Evolutionary conservation across 2,329 filamentous ascomycete species (phyloP).

Genomic region (Raffaelea arxii): DNA sequence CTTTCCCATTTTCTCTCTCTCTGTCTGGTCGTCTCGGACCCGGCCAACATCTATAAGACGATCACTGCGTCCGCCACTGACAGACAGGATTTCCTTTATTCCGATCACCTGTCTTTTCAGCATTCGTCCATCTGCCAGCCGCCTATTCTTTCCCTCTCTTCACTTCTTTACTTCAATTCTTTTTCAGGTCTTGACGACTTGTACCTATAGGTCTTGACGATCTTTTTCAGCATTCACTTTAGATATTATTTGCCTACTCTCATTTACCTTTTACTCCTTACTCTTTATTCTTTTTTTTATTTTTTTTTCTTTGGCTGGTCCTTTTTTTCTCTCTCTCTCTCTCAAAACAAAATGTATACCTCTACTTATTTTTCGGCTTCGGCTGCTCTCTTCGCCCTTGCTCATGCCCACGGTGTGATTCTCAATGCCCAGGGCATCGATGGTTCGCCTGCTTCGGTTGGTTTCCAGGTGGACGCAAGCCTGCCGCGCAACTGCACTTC

Average conservation of each 20-base stretch:
- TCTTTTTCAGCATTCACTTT: conserved; percentile 1
- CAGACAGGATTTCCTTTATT: background rate
- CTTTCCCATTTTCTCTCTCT: too few relatives aligned
- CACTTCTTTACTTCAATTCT: background rate
- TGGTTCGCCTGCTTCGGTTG: conserved; percentile 10
- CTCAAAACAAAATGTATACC: conserved; percentile 3
- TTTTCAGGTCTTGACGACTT: background rate
- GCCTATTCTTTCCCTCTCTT: background rate
- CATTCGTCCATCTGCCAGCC: background rate
- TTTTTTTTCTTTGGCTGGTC: background rate
- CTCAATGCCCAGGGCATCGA: conserved; percentile 9
- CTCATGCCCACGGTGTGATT: conserved; percentile 12
- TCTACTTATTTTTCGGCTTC: conserved; percentile 3
- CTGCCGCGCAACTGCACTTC: conserved; percentile 28
- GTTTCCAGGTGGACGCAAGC: conserved; percentile 30
- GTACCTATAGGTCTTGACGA: conserved; percentile 6
- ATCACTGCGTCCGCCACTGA: too few relatives aligned
- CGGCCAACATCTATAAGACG: too few relatives aligned
- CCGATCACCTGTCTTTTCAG: background rate
- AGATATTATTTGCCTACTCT: background rate
- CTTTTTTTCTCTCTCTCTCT: background rate
- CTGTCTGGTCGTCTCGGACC: too few relatives aligned
- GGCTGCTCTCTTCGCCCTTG: conserved; percentile 9
- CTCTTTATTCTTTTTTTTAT: background rate
- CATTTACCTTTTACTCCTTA: conserved; percentile 1